These are phyloP conservation scores for Coemansia sp. DNA, from an alignment of 192 early-diverging fungal genomes.

Conservation along the genomic window DNA sequence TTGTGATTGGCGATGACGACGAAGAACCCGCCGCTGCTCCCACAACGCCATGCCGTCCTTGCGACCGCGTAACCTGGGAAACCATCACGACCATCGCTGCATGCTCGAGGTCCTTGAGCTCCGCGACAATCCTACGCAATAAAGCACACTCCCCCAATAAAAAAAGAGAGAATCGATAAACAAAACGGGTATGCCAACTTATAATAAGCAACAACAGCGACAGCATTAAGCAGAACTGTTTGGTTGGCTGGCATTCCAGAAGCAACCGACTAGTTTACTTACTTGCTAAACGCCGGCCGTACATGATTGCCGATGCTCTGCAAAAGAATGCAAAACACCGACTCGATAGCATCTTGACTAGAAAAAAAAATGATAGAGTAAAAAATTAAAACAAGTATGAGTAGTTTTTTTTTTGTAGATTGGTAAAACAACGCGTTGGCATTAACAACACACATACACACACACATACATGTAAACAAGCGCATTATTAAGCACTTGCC, in stretches of 20 bases:
- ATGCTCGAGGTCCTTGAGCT: slow-evolving; percentile 42
- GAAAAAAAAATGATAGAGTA: slow-evolving; percentile 15
- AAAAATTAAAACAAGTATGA: slow-evolving; percentile 2
- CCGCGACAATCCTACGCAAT: slow-evolving; percentile 24
- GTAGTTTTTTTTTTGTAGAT: no score
- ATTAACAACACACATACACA: neutral
- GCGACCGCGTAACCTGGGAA: neutral
- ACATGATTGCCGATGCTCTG: slow-evolving; percentile 62
- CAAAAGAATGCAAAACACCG: slow-evolving; percentile 74
- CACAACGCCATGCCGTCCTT: slow-evolving; percentile 2
- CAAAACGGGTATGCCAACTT: neutral
- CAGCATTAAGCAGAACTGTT: no score
- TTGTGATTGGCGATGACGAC: slow-evolving; percentile 2
- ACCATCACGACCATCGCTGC: slow-evolving; percentile 30
- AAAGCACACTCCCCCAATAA: no score
- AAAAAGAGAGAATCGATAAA: neutral
- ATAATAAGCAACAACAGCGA: no score
- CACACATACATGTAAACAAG: neutral
- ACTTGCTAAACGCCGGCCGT: slow-evolving; percentile 30
- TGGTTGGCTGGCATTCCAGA: neutral
- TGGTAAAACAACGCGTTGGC: no score
- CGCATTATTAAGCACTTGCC: no score
- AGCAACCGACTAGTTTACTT: neutral
- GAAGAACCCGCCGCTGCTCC: neutral
- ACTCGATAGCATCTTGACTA: slow-evolving; percentile 69